phyloP scores from a whole-genome alignment of 1,284 basidiomycete species.

The Puccinia polysora region DNA sequence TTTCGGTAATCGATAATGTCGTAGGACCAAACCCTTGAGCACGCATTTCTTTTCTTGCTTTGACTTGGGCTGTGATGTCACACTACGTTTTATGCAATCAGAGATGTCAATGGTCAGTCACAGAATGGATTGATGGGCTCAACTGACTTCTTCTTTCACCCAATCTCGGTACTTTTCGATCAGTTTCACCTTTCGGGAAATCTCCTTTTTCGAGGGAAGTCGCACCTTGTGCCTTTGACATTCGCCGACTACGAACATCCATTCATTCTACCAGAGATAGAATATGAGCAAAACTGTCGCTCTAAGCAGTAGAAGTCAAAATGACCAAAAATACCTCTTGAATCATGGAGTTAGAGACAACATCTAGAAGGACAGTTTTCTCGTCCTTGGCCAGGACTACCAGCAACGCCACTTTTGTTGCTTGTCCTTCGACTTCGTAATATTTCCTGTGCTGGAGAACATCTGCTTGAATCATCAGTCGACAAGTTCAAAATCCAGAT shows the following conservation, averaged over 20 bases:
- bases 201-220: slow-evolving; percentile 33
- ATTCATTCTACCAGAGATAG: slow-evolving; percentile 30
- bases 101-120: not conserved
- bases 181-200: slow-evolving; percentile 27
- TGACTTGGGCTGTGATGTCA: slow-evolving; percentile 35
- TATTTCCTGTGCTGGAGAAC: slow-evolving; percentile 27
- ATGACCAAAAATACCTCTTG: slow-evolving; percentile 20
- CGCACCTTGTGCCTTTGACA: slow-evolving; percentile 18
- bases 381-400: slow-evolving; percentile 38
- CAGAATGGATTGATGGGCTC: not conserved
- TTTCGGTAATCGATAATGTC: slow-evolving; percentile 14
- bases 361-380: slow-evolving; percentile 16
- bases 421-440: slow-evolving; percentile 39
- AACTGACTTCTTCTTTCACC: slow-evolving; percentile 42
- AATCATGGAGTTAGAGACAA: slow-evolving; percentile 32
- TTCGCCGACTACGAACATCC: slow-evolving; percentile 37
- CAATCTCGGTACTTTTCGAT: slow-evolving; percentile 37
- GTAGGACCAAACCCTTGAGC: slow-evolving; percentile 36
- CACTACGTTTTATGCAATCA: slow-evolving; percentile 18
- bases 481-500: not conserved
- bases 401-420: slow-evolving; percentile 22
- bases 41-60: slow-evolving; percentile 38
- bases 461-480: not conserved
- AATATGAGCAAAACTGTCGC: not conserved
- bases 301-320: not conserved